Evolutionary conservation across 192 early-diverging fungal species (phyloP).

Genomic region (Physocladia obscura): DNA sequence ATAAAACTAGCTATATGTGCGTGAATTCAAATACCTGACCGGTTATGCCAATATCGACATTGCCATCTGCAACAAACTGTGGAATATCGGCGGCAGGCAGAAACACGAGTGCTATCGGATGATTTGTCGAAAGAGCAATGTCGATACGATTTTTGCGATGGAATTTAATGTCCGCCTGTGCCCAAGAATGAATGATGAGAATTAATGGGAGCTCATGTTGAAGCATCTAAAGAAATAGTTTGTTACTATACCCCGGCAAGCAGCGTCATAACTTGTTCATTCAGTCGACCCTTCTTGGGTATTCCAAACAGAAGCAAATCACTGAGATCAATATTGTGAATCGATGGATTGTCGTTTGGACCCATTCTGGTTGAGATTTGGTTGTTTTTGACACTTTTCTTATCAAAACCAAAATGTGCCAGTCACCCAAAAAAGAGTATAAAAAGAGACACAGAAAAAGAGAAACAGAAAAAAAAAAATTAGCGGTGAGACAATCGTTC

Average conservation of each 20-base stretch:
- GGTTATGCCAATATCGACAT: conserved; percentile 95
- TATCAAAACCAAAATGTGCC: too few relatives aligned
- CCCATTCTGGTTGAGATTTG: not conserved
- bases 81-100: conserved; percentile 94
- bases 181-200: not conserved
- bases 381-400: not conserved
- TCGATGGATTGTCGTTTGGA: not conserved
- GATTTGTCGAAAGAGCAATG: conserved; percentile 92
- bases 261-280: conserved; percentile 82
- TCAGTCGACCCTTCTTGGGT: conserved; percentile 96
- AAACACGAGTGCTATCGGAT: conserved; percentile 92
- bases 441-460: too few relatives aligned
- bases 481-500: too few relatives aligned
- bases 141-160: conserved; percentile 91
- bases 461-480: too few relatives aligned
- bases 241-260: conserved; percentile 54
- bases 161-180: conserved; percentile 88
- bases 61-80: conserved; percentile 92
- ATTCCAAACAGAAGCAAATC: conserved; percentile 84
- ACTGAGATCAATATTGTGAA: conserved; percentile 43
- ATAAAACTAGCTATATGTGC: too few relatives aligned
- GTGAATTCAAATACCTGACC: conserved; percentile 64
- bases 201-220: too few relatives aligned
- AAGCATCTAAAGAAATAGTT: not conserved
- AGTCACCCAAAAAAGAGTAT: too few relatives aligned